These are phyloP conservation scores for Jacaranda copaia DNA, from an alignment of 257 asterid genomes.

Conservation along the genomic window DNA sequence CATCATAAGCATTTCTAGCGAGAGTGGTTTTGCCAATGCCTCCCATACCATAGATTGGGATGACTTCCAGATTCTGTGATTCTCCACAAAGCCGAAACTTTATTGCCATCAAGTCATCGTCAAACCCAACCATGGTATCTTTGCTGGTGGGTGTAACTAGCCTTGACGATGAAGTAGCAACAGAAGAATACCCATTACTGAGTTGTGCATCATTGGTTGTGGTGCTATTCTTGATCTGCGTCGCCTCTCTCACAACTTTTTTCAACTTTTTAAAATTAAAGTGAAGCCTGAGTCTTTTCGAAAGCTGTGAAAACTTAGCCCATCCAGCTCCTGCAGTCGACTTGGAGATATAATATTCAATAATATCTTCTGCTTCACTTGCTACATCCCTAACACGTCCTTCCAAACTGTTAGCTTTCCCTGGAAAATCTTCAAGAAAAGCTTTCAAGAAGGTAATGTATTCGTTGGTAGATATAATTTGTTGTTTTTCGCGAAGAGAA, in stretches of 20 bases:
- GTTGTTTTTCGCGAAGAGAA: neutral
- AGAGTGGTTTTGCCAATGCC: no score
- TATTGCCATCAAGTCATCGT: no score
- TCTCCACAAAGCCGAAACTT: no score
- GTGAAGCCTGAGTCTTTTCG: no score
- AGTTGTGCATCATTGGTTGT: neutral
- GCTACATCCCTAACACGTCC: neutral
- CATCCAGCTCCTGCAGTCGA: neutral
- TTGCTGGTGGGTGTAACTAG: neutral
- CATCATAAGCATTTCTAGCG: no score
- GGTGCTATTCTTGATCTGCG: neutral
- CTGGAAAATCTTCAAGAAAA: neutral
- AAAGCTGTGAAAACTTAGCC: no score
- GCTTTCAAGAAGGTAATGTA: neutral
- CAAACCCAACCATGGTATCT: neutral
- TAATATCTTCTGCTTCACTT: neutral
- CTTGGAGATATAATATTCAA: neutral
- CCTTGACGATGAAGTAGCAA: neutral
- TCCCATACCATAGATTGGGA: no score
- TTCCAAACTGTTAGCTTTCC: neutral
- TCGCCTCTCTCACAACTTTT: no score
- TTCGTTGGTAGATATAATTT: slow-evolving; percentile 5
- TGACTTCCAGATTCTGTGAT: no score
- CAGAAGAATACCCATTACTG: neutral
- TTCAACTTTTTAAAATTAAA: no score